Conservation (phyloP, 352 stramenopile species). For the Globisporangium cystogenes region DNA sequence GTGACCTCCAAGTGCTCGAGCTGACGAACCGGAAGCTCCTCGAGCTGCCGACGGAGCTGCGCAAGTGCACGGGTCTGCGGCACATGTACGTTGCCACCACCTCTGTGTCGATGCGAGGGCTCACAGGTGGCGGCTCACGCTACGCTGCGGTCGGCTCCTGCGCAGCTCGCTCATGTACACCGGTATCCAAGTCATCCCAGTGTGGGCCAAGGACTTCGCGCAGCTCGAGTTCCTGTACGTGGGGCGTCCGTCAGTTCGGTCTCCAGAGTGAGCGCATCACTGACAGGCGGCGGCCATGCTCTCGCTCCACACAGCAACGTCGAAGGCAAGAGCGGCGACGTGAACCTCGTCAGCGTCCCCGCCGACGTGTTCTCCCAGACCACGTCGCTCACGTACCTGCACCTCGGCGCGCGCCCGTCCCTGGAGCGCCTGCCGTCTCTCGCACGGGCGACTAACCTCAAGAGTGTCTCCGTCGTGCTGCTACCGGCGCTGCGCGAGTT, state of each 20-base stretch:
- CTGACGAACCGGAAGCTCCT: slow-evolving; percentile 24
- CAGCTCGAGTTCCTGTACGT: slow-evolving; percentile 37
- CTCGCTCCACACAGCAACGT: slow-evolving; percentile 19
- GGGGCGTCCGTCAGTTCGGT: too few species aligned
- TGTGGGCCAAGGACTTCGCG: slow-evolving; percentile 24
- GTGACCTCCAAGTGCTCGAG: slow-evolving; percentile 26
- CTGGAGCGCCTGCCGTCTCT: slow-evolving; percentile 23
- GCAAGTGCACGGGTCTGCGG: slow-evolving; percentile 19
- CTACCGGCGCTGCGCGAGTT: slow-evolving; percentile 15
- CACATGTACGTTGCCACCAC: slow-evolving; percentile 32
- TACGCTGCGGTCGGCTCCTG: not conserved
- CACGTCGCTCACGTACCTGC: slow-evolving; percentile 24
- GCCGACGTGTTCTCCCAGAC: slow-evolving; percentile 28
- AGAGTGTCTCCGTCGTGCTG: slow-evolving; percentile 23
- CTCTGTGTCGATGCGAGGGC: too few species aligned
- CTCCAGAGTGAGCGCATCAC: too few species aligned
- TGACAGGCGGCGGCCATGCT: not conserved
- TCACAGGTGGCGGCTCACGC: not conserved
- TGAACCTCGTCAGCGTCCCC: slow-evolving; percentile 20
- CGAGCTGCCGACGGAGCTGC: slow-evolving; percentile 19
- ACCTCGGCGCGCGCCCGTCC: slow-evolving; percentile 23
- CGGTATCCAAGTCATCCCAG: slow-evolving; percentile 14
- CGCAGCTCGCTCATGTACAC: slow-evolving; percentile 23
- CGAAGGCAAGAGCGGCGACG: slow-evolving; percentile 19
- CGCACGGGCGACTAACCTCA: slow-evolving; percentile 18